Evolutionary conservation across 768 basidiomycete species (phyloP), one percentile per base, ranked within the genome.

Genomic region (Candolleomyces eurysporus): DNA sequence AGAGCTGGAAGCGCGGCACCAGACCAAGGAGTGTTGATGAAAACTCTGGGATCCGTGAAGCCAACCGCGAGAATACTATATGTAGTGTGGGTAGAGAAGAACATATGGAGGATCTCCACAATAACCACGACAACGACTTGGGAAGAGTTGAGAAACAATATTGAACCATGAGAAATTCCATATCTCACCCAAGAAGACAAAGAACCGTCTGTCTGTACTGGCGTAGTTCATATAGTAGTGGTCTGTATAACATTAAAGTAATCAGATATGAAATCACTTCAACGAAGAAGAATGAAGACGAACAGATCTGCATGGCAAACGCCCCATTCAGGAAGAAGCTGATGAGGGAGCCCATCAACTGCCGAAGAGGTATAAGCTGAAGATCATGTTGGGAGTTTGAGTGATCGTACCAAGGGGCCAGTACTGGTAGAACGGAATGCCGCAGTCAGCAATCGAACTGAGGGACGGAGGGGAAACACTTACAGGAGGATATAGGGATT

Each of bases 141-240:
- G 26, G 11, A 43, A n/a, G 42, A 17, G 22, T 9, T 17, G 36
- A 26, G 21, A 54, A 31, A 11, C 11, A 1, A 4, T 3, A 16
- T 5, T 16, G 49, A 16, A 10, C 32, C 31, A 39, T 30, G 32
- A 17, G 32, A 31, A 21, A 8, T 11, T 30, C 17, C 19, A 26
- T 5, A n/a, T n/a, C 54, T 40, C 21, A 56, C 54, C 54, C 19
- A 56, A 21, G n/a, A 36, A 40, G 54, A 56, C 54, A 16, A 56
- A 56, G 40, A 56, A 56, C 5, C 54, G 39, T 26, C 54, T n/a
- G 40, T 56, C 54, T 36, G 54, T 56, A 17, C 39, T 43, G 16
- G 54, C 54, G 21, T 56, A 56, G 54, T 56, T 56, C 54, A 56
- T 56, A 36, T 56, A 56, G 54, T 56, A 56, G 54, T 56, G 54